These are phyloP conservation scores for Solanum habrochaites DNA, from an alignment of 257 asterid genomes.

Conservation along the genomic window DNA sequence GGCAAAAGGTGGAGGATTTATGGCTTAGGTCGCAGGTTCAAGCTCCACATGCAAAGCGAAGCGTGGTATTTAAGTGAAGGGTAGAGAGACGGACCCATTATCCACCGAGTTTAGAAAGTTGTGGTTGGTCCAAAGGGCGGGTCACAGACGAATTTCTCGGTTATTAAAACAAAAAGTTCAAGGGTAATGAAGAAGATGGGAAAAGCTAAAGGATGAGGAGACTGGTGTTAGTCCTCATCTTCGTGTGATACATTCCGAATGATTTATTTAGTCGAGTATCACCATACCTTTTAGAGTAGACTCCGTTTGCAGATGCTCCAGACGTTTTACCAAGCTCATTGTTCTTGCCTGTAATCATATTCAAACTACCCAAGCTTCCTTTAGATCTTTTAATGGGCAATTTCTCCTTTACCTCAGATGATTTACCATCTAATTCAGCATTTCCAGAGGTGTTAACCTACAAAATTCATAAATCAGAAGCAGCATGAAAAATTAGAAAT, in stretches of 20 bases:
- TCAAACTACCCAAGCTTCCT: slow-evolving; percentile 81
- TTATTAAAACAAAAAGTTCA: not conserved
- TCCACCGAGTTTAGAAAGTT: not conserved
- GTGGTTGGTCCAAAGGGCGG: not conserved
- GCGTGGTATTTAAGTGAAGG: not conserved
- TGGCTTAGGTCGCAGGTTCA: not conserved
- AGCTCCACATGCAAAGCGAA: not conserved
- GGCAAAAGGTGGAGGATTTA: not conserved
- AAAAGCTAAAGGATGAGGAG: not conserved
- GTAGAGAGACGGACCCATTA: not conserved
- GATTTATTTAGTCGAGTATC: not conserved
- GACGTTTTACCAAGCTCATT: slow-evolving; percentile 49
- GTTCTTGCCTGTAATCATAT: slow-evolving; percentile 71
- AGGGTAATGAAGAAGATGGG: not conserved
- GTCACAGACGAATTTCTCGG: not conserved
- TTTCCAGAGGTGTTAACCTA: slow-evolving; percentile 48
- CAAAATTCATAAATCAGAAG: not conserved
- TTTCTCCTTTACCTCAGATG: slow-evolving; percentile 73
- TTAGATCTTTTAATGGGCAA: slow-evolving; percentile 88
- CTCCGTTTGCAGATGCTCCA: slow-evolving; percentile 65
- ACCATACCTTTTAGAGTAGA: slow-evolving; percentile 57
- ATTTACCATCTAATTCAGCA: slow-evolving; percentile 61
- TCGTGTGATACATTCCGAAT: not conserved
- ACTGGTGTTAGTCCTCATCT: not conserved
- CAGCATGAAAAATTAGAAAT: not conserved